phyloP scores from a whole-genome alignment of 176 grass and related monocot genomes.

The Alopecurus myosuroides region DNA sequence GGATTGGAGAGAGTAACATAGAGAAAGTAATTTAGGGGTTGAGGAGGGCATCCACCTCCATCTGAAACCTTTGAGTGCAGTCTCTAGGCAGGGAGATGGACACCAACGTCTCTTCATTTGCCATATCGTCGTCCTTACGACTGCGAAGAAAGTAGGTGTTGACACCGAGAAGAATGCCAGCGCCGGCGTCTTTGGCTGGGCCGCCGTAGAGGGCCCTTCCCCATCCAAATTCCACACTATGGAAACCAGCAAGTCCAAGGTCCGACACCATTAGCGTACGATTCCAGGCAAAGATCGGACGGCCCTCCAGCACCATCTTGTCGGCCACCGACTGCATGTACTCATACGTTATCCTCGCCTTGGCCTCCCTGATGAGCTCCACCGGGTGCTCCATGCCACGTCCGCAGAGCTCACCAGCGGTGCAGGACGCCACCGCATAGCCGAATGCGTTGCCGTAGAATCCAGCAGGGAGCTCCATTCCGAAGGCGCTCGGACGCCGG shows the following conservation, averaged over 20 bases:
- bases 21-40: too few species aligned
- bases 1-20: too few species aligned
- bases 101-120: neutral
- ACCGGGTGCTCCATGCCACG: constrained; percentile 33
- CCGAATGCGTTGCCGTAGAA: constrained; percentile 71
- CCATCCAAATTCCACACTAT: constrained; percentile 63
- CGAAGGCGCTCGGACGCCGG: neutral
- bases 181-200: neutral
- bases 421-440: constrained; percentile 38
- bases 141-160: neutral
- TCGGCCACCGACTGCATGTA: constrained; percentile 62
- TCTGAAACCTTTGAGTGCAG: neutral
- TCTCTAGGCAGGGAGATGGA: neutral
- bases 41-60: neutral
- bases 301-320: constrained; percentile 33
- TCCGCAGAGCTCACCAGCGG: constrained; percentile 24
- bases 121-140: neutral
- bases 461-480: constrained; percentile 33
- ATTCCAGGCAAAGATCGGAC: constrained; percentile 22
- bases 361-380: constrained; percentile 48
- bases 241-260: constrained; percentile 41
- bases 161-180: neutral
- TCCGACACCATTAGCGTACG: constrained; percentile 60
- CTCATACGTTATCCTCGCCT: constrained; percentile 39
- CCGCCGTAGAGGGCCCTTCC: neutral